Evolutionary conservation across 2,329 filamentous ascomycete genomes (phyloP), one percentile per base, ranked within the genome.

Genomic region (Alternaria triticimaculans): DNA sequence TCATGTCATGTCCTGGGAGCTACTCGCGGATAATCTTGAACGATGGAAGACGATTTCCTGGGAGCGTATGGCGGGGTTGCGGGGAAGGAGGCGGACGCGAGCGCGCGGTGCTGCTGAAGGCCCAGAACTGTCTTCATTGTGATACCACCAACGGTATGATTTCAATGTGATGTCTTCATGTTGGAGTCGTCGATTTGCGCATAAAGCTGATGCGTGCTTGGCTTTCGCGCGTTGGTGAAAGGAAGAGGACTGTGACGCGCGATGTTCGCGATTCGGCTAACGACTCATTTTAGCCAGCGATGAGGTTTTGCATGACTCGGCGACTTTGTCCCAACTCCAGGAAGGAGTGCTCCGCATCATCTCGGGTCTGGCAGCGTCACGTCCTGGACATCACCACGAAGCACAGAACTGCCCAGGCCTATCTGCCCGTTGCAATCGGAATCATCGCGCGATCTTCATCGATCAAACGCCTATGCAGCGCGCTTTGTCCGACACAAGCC

Each of bases 1-100:
- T 15, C 56, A 20, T 57, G 20, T 26, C 55, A 45, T 60, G 55
- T 63, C 44, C 49, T 62, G 56, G 62, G 56, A 59, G 62, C 51
- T 43, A 25, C 49, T 53, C 18, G 49, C 49, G 49, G 49, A 53
- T 53, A 25, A 53, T 53, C 30, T n/a, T 25, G 12, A 53, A 53
- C 49, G 30, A 53, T 37, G 49, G 49, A 53, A 53, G 49, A 53
- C 28, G 49, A 53, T 53, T 53, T 53, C 49, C 49, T 53, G 30
- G 8, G 37, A 30, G 49, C 49, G 12, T 25, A 41, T 25, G 30
- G 49, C 49, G 30, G 49, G 49, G 49, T 53, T 53, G 49, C 49
- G 49, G 49, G 30, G 49, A 53, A 53, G 14, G 49, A 53, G 30
- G n/a, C 49, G 20, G 49, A 53, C 9, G 30, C 14, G 30, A 25